Evolutionary conservation across 306 rosid genomes (phyloP), one percentile per base, ranked within the genome.

Genomic region (Sesbania bispinosa): DNA sequence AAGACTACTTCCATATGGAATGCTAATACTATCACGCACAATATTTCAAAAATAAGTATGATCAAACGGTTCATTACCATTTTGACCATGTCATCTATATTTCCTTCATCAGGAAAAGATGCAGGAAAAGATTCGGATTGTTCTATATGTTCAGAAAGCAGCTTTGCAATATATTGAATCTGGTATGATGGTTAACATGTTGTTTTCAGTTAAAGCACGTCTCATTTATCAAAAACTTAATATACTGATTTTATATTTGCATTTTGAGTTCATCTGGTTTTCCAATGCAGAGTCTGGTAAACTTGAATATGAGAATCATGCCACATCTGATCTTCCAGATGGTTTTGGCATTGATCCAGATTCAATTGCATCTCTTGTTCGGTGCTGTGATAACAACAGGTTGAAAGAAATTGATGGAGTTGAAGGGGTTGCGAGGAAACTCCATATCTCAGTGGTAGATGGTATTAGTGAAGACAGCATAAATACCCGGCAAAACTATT

Each of bases 281-380:
- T 75, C 66, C 66, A 63, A 27, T 82, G 86, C 81, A 89, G 96
- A 1, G 2, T 32, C 90, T 60, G 87, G 76, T 29, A 51, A 53
- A 75, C 83, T 38, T 74, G 89, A 87, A 15, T 75, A 79, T 80
- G 76, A 29, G 38, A 32, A 26, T 26, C 29, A 1, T 4, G 29
- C 36, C 7, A 32, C 36, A 3, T 6, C 36, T 32, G 7, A 32
- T 3, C 36, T 32, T 32, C 69, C 52, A 39, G 85, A 84, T 42
- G 97, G 96, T 75, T 89, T 82, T 78, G 71, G 69, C 38, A 84
- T 92, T 83, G 80, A 89, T 77, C 97, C 97, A 7, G 97, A 92
- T 71, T 96, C 89, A 51, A 83, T 92, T 71, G 88, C 96, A 29
- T 76, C 94, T 21, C 71, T 86, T 39, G 82, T 82, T 29, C 92